Evolutionary conservation across 139 green algal species (phyloP), one percentile per base, ranked within the genome.

Genomic region (Deuterostichococcus epilithicus): DNA sequence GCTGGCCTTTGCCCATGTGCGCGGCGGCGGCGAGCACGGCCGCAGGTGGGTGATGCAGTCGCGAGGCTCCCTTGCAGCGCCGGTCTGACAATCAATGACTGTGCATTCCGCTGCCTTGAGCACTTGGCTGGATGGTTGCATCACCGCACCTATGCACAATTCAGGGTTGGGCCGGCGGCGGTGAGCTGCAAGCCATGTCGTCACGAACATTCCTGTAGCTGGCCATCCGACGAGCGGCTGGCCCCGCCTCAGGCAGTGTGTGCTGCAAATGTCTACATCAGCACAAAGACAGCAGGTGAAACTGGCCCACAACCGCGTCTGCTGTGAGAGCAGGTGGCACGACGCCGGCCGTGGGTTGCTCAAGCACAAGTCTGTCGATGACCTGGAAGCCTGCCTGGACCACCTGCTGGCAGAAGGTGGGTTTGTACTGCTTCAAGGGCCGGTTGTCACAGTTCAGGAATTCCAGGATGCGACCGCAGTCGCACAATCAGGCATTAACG

Each of bases 11-110:
- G 90, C 88, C 0, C 89, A 96, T 58, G 89, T 93, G 69, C 72
- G 91, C 2, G 89, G 91, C 0, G 92, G 92, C 20, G 91, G 91
- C 0, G 92, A 97, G 84, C 86, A 91, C 23, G 92, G 92, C 28
- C 75, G 88, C 28, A 75, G 75, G 73, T 94, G 87, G 22, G 36
- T 44, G 5, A 59, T 58, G 8, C 20, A 69, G 25, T 37, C 36
- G 15, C 36, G 25, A 69, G 5, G 23, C 15, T 26, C 45, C 15
- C 18, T 60, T 60, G 45, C 23, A 66, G 39, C 22, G n/a, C 38
- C 23, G 20, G 10, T 34, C 25, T 73, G 33, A 15, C 22, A 1
- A n/a, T 30, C 28, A 42, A 26, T 13, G 45, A 13, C 13, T 60
- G 45, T 60, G 15, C 45, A 13, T 60, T 60, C 18, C 45, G 18